Evolutionary conservation across 1,139 yeast species (phyloP), one percentile per base, ranked within the genome.

Genomic region (Protomyces pachydermus): DNA sequence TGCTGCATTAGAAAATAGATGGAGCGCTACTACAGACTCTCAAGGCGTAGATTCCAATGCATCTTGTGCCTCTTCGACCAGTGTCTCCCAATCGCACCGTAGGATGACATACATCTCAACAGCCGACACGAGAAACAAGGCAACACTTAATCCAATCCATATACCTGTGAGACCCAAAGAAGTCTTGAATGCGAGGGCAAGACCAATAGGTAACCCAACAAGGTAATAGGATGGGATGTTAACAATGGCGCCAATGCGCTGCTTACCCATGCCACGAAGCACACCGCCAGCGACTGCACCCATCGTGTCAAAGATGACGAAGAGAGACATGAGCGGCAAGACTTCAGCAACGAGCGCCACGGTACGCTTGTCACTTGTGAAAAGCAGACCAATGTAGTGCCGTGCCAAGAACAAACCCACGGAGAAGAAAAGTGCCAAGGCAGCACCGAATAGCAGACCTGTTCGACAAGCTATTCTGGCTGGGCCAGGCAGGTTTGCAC

Each of bases 281-380:
- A 91, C 83, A 1, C 96, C 95, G 65, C 90, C 89, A 1, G 91
- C 87, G 2, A 89, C 90, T 9, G 91, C 86, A 23, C 91, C 90
- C 51, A 88, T 74, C 0, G 95, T 85, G 72, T 91, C 97, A 70
- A 87, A 86, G 1, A 88, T 77, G 70, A 87, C 91, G 67, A 87
- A 80, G 0, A 85, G 69, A 0, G 93, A 83, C 54, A 90, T 88
- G 56, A 88, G 74, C 0, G 96, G 96, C 69, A 88, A 80, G 14
- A 88, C 77, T 1, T 83, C 73, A 72, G 77, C 74, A 2, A 80
- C 82, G 46, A 79, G 68, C 0, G 73, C 70, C 34, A 82, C 78
- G 3, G 91, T 95, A 1, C 81, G 84, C 28, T 78, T 79, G 73
- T 91, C 97, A 52, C 80, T 78, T 3, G 95, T 84, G 73, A 88